phyloP scores from a whole-genome alignment of 192 early-diverging fungal genomes.

The Coemansia sp. region DNA sequence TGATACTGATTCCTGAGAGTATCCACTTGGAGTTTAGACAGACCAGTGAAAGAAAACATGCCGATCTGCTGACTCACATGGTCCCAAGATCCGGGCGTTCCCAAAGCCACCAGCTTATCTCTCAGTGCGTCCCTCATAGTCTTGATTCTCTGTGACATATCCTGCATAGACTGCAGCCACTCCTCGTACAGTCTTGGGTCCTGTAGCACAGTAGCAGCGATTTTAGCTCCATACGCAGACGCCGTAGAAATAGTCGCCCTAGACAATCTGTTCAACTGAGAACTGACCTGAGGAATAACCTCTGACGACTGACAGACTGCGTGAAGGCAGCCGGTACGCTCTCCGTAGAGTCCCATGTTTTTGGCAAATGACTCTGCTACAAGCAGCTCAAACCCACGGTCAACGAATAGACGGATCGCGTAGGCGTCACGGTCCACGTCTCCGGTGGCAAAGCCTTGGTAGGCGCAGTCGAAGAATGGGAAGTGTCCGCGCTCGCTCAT shows the following conservation, averaged over 20 bases:
- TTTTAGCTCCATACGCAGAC: constrained; percentile 86
- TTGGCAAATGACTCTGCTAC: constrained; percentile 95
- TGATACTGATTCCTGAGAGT: constrained; percentile 85
- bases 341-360: constrained; percentile 98
- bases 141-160: constrained; percentile 92
- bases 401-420: constrained; percentile 93
- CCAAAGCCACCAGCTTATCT: constrained; percentile 66
- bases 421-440: constrained; percentile 89
- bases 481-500: constrained; percentile 83
- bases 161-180: constrained; percentile 77
- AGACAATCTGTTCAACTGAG: constrained; percentile 84
- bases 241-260: constrained; percentile 91
- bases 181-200: constrained; percentile 75
- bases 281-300: constrained; percentile 64
- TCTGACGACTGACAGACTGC: constrained; percentile 66
- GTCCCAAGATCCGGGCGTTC: constrained; percentile 94
- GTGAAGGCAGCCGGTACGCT: constrained; percentile 87
- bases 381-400: constrained; percentile 89
- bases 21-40: constrained; percentile 75
- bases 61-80: constrained; percentile 97
- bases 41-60: constrained; percentile 98
- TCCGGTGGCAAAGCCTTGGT: constrained; percentile 98
- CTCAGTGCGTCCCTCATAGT: constrained; percentile 80
- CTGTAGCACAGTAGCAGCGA: constrained; percentile 86
- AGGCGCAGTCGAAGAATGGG: constrained; percentile 98